Percentiles rank a stretch among this genome's conserved stretches.
These are phyloP conservation scores for Colletotrichum tanaceti DNA, from an alignment of 2,329 filamentous ascomycete species.

Conservation along the genomic window DNA sequence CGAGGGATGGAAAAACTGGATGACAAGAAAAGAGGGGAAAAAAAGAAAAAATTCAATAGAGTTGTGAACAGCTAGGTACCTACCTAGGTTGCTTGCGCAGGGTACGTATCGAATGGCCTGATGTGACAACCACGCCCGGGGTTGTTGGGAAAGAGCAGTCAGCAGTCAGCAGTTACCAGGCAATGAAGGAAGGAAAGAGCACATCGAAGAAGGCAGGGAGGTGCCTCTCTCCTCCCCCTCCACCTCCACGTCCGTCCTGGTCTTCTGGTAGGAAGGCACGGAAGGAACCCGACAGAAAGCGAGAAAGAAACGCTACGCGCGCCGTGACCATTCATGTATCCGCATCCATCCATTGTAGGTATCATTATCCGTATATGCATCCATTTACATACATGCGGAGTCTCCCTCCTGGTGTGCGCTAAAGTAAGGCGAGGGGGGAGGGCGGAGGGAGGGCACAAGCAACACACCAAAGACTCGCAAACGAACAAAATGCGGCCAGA, in stretches of 20 bases:
- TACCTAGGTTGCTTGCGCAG: too few species aligned
- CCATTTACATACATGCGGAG: too few species aligned
- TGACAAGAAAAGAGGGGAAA: too few species aligned
- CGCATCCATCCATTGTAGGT: not conserved
- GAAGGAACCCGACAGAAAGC: conserved; percentile 1
- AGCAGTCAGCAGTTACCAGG: too few species aligned
- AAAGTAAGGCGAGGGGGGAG: too few species aligned
- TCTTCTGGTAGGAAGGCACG: not conserved
- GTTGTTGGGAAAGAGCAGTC: not conserved
- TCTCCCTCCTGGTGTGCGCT: too few species aligned
- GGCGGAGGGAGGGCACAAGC: not conserved
- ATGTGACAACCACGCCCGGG: not conserved
- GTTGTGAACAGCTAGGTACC: too few species aligned
- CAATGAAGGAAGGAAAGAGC: not conserved
- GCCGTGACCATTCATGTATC: not conserved
- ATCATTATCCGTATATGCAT: too few species aligned
- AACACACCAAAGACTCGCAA: conserved; percentile 1
- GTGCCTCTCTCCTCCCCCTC: too few species aligned
- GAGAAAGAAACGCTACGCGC: not conserved
- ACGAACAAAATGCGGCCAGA: not conserved
- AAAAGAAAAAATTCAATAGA: not conserved
- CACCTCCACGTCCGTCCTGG: too few species aligned
- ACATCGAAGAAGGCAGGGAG: too few species aligned
- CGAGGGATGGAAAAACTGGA: too few species aligned
- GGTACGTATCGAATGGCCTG: not conserved